Percentiles rank a stretch among this genome's conserved stretches.
Conservation (phyloP, 441 rosid species). For the Euphorbia neoarborescens region DNA sequence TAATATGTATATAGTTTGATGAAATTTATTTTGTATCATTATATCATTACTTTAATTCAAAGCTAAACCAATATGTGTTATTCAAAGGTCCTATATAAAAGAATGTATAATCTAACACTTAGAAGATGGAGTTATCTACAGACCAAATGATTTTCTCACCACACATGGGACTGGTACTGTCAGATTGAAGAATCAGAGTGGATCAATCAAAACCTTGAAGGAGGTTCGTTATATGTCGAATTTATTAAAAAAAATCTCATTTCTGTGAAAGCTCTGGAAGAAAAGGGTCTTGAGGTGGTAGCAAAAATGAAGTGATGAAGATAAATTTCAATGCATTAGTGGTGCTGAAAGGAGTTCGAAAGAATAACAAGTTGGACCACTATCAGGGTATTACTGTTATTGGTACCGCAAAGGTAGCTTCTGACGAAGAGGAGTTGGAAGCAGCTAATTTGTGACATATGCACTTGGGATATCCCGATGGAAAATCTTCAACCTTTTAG, state of each 20-base stretch:
- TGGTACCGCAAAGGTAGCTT: neutral
- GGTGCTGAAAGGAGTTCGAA: neutral
- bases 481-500: neutral
- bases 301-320: neutral
- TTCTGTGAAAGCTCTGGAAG: no score
- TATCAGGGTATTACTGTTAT: neutral
- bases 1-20: no score
- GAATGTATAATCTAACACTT: no score
- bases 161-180: neutral
- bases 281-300: neutral
- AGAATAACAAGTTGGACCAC: neutral
- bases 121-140: neutral
- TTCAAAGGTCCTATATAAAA: no score
- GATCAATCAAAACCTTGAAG: no score
- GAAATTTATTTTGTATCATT: no score
- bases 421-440: neutral
- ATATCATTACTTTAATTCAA: no score
- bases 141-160: neutral
- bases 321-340: neutral
- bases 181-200: neutral
- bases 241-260: no score
- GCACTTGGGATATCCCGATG: neutral
- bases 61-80: no score
- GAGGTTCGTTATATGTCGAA: no score
- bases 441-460: neutral